These are phyloP conservation scores for Trypanosoma theileri DNA, from an alignment of 208 protist genomes.

Conservation along the genomic window DNA sequence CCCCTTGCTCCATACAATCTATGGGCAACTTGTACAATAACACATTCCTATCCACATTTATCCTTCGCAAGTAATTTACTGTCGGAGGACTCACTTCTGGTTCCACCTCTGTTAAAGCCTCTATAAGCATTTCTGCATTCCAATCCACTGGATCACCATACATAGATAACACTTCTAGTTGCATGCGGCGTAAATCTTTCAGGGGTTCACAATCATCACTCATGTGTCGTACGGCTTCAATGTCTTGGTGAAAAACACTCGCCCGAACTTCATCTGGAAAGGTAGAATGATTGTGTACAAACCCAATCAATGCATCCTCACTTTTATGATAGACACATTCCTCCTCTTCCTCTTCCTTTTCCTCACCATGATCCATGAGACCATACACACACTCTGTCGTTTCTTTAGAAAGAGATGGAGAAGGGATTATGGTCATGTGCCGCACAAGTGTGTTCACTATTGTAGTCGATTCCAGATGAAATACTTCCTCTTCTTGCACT, in stretches of 20 bases:
- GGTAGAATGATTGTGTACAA: constrained; percentile 26
- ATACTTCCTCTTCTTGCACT: constrained; percentile 8
- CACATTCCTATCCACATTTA: constrained; percentile 22
- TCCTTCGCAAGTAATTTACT: constrained; percentile 23
- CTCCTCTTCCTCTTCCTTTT: background rate
- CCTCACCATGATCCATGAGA: too few species aligned
- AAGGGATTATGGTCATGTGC: background rate
- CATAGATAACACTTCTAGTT: constrained; percentile 14
- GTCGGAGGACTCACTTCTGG: constrained; percentile 15
- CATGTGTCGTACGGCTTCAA: constrained; percentile 22
- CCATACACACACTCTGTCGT: background rate
- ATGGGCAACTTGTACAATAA: constrained; percentile 15
- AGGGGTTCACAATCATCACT: constrained; percentile 23
- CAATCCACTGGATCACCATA: constrained; percentile 30
- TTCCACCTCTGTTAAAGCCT: constrained; percentile 25
- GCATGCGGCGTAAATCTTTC: constrained; percentile 25
- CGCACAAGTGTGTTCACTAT: constrained; percentile 16
- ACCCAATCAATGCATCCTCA: background rate
- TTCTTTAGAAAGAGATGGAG: background rate
- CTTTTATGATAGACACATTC: background rate
- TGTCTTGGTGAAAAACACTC: constrained; percentile 19
- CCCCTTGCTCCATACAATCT: constrained; percentile 7
- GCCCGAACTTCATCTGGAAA: constrained; percentile 26
- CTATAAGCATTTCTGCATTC: constrained; percentile 24
- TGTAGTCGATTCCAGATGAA: constrained; percentile 11